Evolutionary conservation across 2,329 filamentous ascomycete genomes (phyloP), one percentile per base, ranked within the genome.

Genomic region (Waltergamsia citrina): DNA sequence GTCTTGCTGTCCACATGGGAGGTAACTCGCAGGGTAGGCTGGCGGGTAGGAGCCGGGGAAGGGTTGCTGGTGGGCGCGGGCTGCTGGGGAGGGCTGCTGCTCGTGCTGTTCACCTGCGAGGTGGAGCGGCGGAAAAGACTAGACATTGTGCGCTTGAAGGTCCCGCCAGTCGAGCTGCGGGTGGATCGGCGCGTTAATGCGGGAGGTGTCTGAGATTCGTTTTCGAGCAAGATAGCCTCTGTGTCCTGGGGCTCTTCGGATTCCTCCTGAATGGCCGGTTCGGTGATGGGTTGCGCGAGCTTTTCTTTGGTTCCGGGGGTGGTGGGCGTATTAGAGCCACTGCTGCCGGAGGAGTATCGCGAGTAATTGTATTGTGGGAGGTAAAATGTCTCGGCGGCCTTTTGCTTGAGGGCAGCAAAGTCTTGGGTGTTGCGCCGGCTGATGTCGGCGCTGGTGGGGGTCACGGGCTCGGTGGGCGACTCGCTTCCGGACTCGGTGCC

Each of bases 401-500:
- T 17, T n/a, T 11, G 11, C 18, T 12, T 59, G 39, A 62, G 50
- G 23, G 57, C 53, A 31, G 59, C 59, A 41, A 76, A 74, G 42
- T 74, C 69, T 38, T 68, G 66, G 30, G 72, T 74, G 46, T 71
- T 52, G 33, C 59, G n/a, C n/a, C n/a, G 66, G 40, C 68, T 64
- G 45, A 60, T 62, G 46, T 27, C 25, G 14, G 29, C 15, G 18
- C 74, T 78, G 39, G 74, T 67, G 31, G 75, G 76, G 16, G 75
- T 80, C 38, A 74, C 61, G 29, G 75, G 75, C 43, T 79, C 75
- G 56, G 71, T 69, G 36, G 63, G 59, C 17, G 66, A 67, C 46
- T 78, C 74, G 52, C 68, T 76, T 41, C n/a, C 70, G 7, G 72
- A 75, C 49, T 78, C 74, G 54, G 71, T 71, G 51, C 65, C 66